These are phyloP conservation scores for Hydnum rufescens DNA, from an alignment of 768 basidiomycete genomes.

Conservation along the genomic window DNA sequence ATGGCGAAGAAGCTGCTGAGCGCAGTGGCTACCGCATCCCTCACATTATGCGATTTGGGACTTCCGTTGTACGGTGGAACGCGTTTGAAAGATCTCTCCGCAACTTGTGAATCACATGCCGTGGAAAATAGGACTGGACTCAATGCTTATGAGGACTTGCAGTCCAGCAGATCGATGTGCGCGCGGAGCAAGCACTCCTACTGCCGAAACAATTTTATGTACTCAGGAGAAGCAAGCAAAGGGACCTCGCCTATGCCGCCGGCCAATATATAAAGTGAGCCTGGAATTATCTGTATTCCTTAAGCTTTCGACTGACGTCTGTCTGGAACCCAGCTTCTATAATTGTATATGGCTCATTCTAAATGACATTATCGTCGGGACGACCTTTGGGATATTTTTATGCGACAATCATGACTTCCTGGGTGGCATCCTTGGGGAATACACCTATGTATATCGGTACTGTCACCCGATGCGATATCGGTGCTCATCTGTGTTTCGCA, in stretches of 20 bases:
- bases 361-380: conserved; percentile 78
- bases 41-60: too few relatives aligned
- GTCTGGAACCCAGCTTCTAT: conserved; percentile 55
- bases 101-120: conserved; percentile 18
- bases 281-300: background rate
- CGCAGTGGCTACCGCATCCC: too few relatives aligned
- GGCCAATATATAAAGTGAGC: conserved; percentile 49
- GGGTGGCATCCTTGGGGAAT: conserved; percentile 19
- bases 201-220: conserved; percentile 25
- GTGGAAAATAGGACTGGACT: background rate
- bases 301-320: background rate
- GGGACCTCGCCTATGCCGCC: conserved; percentile 26
- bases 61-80: too few relatives aligned
- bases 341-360: conserved; percentile 79
- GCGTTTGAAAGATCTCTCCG: conserved; percentile 25
- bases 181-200: conserved; percentile 29
- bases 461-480: background rate
- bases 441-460: conserved; percentile 22
- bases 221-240: conserved; percentile 21
- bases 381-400: conserved; percentile 49
- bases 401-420: conserved; percentile 40
- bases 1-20: too few relatives aligned
- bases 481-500: conserved; percentile 4
- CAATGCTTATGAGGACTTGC: background rate
- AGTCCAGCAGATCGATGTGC: conserved; percentile 45